phyloP scores from a whole-genome alignment of 2,329 filamentous ascomycete species.

The Diaporthe sp. region DNA sequence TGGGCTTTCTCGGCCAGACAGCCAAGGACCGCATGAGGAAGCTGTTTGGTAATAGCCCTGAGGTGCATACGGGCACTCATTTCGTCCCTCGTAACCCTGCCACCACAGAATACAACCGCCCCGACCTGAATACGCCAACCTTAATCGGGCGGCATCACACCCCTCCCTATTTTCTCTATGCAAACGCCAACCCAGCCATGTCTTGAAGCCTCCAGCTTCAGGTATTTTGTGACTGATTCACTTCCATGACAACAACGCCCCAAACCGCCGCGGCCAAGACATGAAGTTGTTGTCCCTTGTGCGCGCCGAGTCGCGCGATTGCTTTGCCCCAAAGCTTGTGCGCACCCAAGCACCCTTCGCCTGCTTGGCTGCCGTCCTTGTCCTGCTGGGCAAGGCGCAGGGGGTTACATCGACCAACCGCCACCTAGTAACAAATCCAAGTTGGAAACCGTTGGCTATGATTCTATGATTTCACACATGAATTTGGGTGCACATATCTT shows the following conservation, averaged over 20 bases:
- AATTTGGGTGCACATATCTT: no score
- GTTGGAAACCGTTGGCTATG: neutral
- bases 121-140: neutral
- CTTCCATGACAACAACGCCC: neutral
- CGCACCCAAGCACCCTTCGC: neutral
- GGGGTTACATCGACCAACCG: neutral
- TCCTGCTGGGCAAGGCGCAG: conserved; percentile 10
- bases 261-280: neutral
- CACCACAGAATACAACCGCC: neutral
- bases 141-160: neutral
- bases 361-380: conserved; percentile 27
- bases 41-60: conserved; percentile 16
- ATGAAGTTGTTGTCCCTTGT: neutral
- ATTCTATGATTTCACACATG: no score
- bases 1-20: neutral
- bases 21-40: conserved; percentile 17
- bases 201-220: neutral
- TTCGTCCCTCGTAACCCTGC: neutral
- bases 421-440: neutral
- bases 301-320: neutral
- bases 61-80: neutral
- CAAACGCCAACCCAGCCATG: neutral
- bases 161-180: neutral
- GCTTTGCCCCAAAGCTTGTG: conserved; percentile 25
- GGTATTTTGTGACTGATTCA: no score